Evolutionary conservation across 1,284 basidiomycete genomes (phyloP), one percentile per base, ranked within the genome.

Genomic region (Athelia psychrophila): DNA sequence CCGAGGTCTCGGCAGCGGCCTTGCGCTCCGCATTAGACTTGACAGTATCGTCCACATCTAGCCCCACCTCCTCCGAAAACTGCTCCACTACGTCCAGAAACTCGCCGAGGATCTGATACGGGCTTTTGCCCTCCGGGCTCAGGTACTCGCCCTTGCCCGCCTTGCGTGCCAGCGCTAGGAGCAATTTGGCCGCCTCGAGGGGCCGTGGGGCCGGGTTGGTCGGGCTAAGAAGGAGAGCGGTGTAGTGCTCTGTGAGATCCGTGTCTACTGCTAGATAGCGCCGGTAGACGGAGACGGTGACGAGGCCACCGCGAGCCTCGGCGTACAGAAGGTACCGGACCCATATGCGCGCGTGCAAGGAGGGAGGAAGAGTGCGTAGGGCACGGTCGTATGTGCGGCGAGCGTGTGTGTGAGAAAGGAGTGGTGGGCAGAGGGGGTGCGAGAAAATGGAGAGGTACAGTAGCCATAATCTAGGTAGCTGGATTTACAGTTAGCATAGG

Each of bases 261-360:
- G 91, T 88, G 68, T 97, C 95, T 49, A 95, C 79, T 49, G 81
- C 73, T 38, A 99, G 84, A 67, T 96, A 98, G 38, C 97, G 83
- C 53, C 95, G 82, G 76, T 96, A 99, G 16, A 97, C 84, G 22
- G 87, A 76, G 48, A 95, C 91, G 40, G 89, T 91, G 0, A 92
- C 92, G 47, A 84, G 72, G n/a, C 94, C 93, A 51, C 93, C 92
- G 63, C 81, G 83, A 24, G 77, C 68, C 74, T 97, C 93, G 2
- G 95, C 91, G 94, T 95, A 98, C 8, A 91, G 77, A n/a, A 99
- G 81, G 68, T 98, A 99, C 48, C 91, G 79, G 19, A 90, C 84
- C 97, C 97, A 99, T 57, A 99, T 83, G 36, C 95, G 88, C 15
- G 84, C 83, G 66, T 99, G 97, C n/a, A 98, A 77, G 45, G 93